phyloP scores from a whole-genome alignment of 495 filamentous ascomycete genomes.

The Astrocystis sublimbata region DNA sequence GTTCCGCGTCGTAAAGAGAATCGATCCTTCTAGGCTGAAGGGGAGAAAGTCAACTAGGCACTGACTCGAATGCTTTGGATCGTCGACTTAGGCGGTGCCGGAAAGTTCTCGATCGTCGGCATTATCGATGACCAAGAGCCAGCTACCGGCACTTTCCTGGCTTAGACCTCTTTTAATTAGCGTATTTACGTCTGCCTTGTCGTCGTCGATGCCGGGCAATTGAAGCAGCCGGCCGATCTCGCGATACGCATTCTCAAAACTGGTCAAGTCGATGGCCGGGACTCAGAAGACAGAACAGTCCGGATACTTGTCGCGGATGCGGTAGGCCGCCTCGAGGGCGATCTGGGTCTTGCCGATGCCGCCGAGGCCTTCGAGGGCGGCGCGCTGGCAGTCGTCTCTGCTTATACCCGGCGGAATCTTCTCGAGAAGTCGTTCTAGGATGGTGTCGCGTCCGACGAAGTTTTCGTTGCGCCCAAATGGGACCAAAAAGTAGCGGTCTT shows the following conservation, averaged over 20 bases:
- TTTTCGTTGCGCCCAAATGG: slow-evolving; percentile 36
- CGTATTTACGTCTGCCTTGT: slow-evolving; percentile 38
- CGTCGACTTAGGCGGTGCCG: too few species aligned
- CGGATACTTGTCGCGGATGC: slow-evolving; percentile 34
- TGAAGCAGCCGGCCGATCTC: slow-evolving; percentile 39
- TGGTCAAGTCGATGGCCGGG: slow-evolving; percentile 34
- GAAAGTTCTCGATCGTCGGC: slow-evolving; percentile 47
- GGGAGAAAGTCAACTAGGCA: slow-evolving; percentile 36
- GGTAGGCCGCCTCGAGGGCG: slow-evolving; percentile 54
- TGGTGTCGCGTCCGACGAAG: slow-evolving; percentile 46
- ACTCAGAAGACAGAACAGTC: slow-evolving; percentile 51
- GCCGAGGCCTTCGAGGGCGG: slow-evolving; percentile 51
- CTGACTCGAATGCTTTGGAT: too few species aligned
- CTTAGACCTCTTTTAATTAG: slow-evolving; percentile 39
- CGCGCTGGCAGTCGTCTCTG: slow-evolving; percentile 36
- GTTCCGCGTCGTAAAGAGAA: slow-evolving; percentile 46
- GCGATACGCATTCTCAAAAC: slow-evolving; percentile 48
- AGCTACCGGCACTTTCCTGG: slow-evolving; percentile 34
- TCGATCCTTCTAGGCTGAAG: slow-evolving; percentile 35
- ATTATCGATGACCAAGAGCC: slow-evolving; percentile 57
- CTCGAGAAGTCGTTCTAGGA: slow-evolving; percentile 35
- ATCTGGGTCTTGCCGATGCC: slow-evolving; percentile 54
- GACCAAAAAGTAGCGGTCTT: slow-evolving; percentile 22
- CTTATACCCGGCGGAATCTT: slow-evolving; percentile 23
- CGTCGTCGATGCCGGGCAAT: slow-evolving; percentile 33